phyloP scores from a whole-genome alignment of 345 rosid species.

The Jatropha curcas region DNA sequence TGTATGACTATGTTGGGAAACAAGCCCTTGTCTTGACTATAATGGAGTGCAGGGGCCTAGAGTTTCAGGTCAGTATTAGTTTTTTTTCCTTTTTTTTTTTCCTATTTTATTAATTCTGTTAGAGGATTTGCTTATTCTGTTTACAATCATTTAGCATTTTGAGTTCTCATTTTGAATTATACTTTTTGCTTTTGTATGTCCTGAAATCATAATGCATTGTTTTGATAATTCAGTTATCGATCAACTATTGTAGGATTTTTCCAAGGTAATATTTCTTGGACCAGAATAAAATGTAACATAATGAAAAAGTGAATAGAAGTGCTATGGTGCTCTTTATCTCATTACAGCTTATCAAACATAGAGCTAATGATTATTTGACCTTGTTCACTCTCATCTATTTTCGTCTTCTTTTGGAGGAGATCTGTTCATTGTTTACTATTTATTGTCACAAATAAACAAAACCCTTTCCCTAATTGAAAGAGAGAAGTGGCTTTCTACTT shows the following conservation, averaged over 20 bases:
- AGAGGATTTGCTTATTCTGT: not conserved
- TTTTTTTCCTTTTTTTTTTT: not conserved
- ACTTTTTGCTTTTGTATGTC: not conserved
- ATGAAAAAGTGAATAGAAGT: not conserved
- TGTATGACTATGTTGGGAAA: slow-evolving; percentile 34
- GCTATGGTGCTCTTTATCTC: not conserved
- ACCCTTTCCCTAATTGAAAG: no score
- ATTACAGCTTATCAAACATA: not conserved
- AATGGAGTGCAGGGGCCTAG: slow-evolving; percentile 50
- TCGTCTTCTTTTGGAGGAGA: not conserved
- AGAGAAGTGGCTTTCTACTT: not conserved
- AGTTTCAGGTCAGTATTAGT: slow-evolving; percentile 41
- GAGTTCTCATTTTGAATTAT: not conserved
- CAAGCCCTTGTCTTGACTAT: slow-evolving; percentile 49
- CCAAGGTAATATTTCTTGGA: not conserved
- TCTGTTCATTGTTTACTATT: no score
- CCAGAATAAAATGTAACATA: not conserved
- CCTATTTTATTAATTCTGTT: no score
- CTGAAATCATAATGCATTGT: not conserved
- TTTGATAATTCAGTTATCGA: not conserved
- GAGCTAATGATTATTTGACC: not conserved
- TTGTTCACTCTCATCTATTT: not conserved
- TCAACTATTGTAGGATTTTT: no score
- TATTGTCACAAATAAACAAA: not conserved
- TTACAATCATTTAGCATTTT: not conserved